Conservation (phyloP, 2,329 filamentous ascomycete genomes). For the Fusarium xyrophilum region DNA sequence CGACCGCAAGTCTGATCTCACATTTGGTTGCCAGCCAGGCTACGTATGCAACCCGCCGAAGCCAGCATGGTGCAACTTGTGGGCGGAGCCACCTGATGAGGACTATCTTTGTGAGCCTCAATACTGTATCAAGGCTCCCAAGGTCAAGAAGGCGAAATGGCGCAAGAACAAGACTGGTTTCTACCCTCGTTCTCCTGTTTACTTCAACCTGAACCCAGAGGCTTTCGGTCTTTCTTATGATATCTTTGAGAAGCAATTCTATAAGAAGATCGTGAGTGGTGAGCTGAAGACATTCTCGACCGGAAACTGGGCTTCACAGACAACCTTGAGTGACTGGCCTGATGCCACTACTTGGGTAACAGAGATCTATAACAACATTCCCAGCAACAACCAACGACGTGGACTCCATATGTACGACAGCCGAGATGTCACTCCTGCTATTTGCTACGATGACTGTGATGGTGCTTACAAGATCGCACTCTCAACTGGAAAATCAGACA, state of each 20-base stretch:
- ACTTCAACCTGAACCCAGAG: slow-evolving; percentile 69
- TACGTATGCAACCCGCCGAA: slow-evolving; percentile 61
- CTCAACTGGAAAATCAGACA: slow-evolving; percentile 53
- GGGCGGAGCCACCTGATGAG: slow-evolving; percentile 53
- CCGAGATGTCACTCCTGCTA: slow-evolving; percentile 52
- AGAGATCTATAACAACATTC: slow-evolving; percentile 6
- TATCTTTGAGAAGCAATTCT: slow-evolving; percentile 61
- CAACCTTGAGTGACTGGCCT: slow-evolving; percentile 51
- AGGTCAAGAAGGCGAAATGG: slow-evolving; percentile 51
- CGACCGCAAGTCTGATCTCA: slow-evolving; percentile 50
- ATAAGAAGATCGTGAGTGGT: slow-evolving; percentile 48
- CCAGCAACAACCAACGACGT: slow-evolving; percentile 25
- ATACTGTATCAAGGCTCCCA: slow-evolving; percentile 55
- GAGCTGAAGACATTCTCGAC: slow-evolving; percentile 56
- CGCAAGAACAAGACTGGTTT: slow-evolving; percentile 54
- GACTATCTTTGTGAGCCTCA: slow-evolving; percentile 55
- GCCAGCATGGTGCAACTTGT: slow-evolving; percentile 59
- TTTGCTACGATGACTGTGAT: slow-evolving; percentile 63
- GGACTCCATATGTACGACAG: slow-evolving; percentile 45
- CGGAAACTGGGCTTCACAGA: slow-evolving; percentile 63
- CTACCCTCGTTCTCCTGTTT: slow-evolving; percentile 59
- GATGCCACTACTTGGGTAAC: slow-evolving; percentile 26
- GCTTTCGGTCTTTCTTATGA: slow-evolving; percentile 69
- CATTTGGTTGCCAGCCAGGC: slow-evolving; percentile 62
- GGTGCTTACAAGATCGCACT: slow-evolving; percentile 56